Conservation (phyloP, 73 alveolate species). For the Paramecium tetraurelia region DNA sequence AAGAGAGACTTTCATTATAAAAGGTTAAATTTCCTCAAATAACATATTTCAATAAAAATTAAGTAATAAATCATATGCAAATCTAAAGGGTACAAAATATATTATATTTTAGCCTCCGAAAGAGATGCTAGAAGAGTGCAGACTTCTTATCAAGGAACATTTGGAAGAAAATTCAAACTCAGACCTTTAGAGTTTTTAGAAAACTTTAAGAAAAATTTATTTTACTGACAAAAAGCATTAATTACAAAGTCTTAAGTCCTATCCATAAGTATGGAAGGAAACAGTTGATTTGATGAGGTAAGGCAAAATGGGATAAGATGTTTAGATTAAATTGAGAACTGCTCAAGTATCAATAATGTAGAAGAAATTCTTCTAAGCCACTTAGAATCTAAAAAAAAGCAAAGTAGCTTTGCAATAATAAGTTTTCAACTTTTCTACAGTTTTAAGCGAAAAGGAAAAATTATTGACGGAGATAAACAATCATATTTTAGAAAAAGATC, state of each 20-base stretch:
- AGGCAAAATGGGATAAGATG: background rate
- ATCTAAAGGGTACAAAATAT: background rate
- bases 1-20: background rate
- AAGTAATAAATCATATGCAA: background rate
- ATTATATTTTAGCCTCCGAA: background rate
- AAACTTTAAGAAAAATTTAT: background rate
- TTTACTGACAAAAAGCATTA: background rate
- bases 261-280: background rate
- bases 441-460: background rate
- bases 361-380: background rate
- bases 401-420: background rate
- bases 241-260: background rate
- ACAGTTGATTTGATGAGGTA: background rate
- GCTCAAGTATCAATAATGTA: background rate
- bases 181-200: background rate
- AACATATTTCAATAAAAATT: background rate
- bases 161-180: background rate
- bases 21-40: conserved; percentile 4
- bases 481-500: background rate
- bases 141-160: background rate
- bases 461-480: background rate
- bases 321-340: background rate
- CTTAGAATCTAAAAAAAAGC: background rate
- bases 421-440: background rate
- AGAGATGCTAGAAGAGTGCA: background rate